A percentile compares a stretch with the other conserved stretches of the same genome.
phyloP scores from a whole-genome alignment of 2,329 filamentous ascomycete genomes.

The Amauroascus verrucosus region DNA sequence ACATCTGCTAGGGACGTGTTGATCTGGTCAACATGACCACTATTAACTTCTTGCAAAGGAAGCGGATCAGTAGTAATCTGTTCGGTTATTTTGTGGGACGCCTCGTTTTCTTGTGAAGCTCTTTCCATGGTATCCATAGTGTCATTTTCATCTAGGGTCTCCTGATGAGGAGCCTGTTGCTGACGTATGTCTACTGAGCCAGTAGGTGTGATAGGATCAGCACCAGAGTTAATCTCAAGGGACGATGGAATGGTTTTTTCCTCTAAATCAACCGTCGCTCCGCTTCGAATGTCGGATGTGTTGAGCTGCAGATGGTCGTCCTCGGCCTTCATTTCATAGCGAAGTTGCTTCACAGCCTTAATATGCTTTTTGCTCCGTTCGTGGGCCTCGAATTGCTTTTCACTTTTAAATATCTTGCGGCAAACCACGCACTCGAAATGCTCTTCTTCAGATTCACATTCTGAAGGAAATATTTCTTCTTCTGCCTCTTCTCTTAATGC shows the following conservation, averaged over 20 bases:
- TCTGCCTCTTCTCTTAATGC: constrained; percentile 49
- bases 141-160: neutral
- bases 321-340: constrained; percentile 73
- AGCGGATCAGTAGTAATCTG: constrained; percentile 26
- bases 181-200: neutral
- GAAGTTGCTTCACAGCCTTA: constrained; percentile 72
- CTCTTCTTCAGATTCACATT: constrained; percentile 42
- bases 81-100: constrained; percentile 33
- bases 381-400: constrained; percentile 82
- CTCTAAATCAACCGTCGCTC: neutral
- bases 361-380: constrained; percentile 95
- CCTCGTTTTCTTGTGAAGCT: constrained; percentile 31
- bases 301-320: constrained; percentile 43
- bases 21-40: constrained; percentile 14
- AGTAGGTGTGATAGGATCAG: neutral
- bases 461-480: constrained; percentile 39
- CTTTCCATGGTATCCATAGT: constrained; percentile 16
- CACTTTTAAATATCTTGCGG: constrained; percentile 67
- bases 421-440: constrained; percentile 55
- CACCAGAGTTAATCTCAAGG: neutral
- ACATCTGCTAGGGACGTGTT: constrained; percentile 16
- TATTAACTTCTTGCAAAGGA: constrained; percentile 10
- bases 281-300: constrained; percentile 1
- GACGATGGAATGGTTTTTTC: neutral
- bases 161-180: neutral